Conservation (phyloP, 2,329 filamentous ascomycete genomes). For the Aspergillus felis region DNA sequence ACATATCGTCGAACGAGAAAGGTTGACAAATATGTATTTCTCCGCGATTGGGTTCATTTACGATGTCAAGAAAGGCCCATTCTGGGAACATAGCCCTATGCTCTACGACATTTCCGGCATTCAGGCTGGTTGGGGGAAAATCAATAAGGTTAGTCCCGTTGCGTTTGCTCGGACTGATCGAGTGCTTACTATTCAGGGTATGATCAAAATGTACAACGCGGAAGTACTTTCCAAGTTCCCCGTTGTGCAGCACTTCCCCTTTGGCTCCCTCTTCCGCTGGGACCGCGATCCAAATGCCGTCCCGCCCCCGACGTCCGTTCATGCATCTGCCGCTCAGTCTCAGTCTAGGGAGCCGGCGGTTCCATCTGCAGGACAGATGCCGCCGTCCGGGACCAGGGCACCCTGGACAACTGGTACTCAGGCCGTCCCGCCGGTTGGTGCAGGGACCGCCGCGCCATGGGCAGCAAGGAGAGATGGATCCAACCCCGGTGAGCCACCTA, state of each 20-base stretch:
- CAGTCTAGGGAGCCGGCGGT: slow-evolving; percentile 18
- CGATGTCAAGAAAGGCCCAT: slow-evolving; percentile 92
- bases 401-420: slow-evolving; percentile 32
- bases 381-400: slow-evolving; percentile 27
- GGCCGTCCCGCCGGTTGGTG: slow-evolving; percentile 15
- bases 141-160: slow-evolving; percentile 65
- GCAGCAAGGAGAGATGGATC: slow-evolving; percentile 12
- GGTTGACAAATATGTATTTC: slow-evolving; percentile 80
- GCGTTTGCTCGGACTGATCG: background rate
- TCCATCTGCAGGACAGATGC: slow-evolving; percentile 9
- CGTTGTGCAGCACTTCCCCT: slow-evolving; percentile 93
- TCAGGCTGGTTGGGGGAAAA: slow-evolving; percentile 92
- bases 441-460: slow-evolving; percentile 29
- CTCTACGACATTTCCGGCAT: slow-evolving; percentile 93
- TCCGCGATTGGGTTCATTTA: slow-evolving; percentile 95
- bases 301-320: slow-evolving; percentile 48
- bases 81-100: slow-evolving; percentile 95
- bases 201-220: slow-evolving; percentile 99
- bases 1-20: slow-evolving; percentile 61
- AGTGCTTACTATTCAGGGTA: slow-evolving; percentile 56
- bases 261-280: slow-evolving; percentile 77
- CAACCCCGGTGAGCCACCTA: slow-evolving; percentile 8
- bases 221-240: slow-evolving; percentile 96
- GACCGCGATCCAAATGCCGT: slow-evolving; percentile 61
- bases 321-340: slow-evolving; percentile 42